These are phyloP conservation scores for Lachancea mirantina DNA, from an alignment of 805 yeast species.

Conservation along the genomic window DNA sequence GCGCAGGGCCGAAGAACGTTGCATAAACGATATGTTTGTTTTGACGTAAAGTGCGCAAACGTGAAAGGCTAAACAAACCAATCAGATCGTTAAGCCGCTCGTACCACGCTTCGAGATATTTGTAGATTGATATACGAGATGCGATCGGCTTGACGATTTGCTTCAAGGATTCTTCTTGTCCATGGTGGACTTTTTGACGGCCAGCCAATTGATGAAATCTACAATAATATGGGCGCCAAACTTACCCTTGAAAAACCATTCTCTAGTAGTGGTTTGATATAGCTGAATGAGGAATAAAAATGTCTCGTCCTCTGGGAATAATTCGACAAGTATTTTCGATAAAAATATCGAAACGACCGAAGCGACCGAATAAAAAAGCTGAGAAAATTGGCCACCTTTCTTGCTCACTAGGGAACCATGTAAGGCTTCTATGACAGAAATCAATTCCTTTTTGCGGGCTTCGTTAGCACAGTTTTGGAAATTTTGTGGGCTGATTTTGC, in stretches of 20 bases:
- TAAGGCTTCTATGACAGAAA: constrained; percentile 21
- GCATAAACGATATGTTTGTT: too few relatives aligned
- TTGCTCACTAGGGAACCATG: constrained; percentile 36
- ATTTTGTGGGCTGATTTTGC: constrained; percentile 38
- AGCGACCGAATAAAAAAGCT: constrained; percentile 48
- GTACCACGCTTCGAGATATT: too few relatives aligned
- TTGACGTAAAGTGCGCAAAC: too few relatives aligned
- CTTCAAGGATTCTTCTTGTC: too few relatives aligned
- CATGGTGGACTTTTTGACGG: constrained; percentile 48
- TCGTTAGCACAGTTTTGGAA: constrained; percentile 9
- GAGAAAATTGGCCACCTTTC: constrained; percentile 33
- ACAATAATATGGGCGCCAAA: constrained; percentile 45
- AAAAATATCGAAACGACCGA: constrained; percentile 46
- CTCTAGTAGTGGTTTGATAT: constrained; percentile 48
- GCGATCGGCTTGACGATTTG: too few relatives aligned
- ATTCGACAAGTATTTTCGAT: constrained; percentile 45
- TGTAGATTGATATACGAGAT: too few relatives aligned
- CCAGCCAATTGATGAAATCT: constrained; percentile 77
- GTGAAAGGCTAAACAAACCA: constrained; percentile 23
- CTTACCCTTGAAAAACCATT: constrained; percentile 45
- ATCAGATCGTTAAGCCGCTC: constrained; percentile 29
- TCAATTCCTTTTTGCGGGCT: constrained; percentile 13
- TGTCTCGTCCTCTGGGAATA: constrained; percentile 25
- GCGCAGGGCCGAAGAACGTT: too few relatives aligned
- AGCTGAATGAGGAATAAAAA: constrained; percentile 44